Evolutionary conservation across 352 stramenopile species (phyloP).

Genomic region (Phytopythium cucurbitacearum): DNA sequence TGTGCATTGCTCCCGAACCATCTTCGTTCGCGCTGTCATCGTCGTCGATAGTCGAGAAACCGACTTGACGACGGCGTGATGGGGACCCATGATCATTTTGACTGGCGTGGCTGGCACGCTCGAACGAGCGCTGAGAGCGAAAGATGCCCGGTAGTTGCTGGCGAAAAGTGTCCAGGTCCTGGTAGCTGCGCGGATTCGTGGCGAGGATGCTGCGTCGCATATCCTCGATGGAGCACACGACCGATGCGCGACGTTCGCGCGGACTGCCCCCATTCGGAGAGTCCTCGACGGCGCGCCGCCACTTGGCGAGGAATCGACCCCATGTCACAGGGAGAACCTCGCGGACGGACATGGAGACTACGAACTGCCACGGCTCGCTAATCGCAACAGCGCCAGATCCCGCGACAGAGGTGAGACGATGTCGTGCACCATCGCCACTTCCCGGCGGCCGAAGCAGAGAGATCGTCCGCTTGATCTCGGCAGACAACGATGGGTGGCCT

Average conservation of each 20-base stretch:
- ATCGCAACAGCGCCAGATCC: background rate
- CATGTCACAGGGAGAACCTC: conserved; percentile 46
- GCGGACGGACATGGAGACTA: conserved; percentile 10
- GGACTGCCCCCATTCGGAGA: conserved; percentile 3
- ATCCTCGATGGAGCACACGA: conserved; percentile 27
- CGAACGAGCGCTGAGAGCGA: conserved; percentile 9
- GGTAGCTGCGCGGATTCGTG: conserved; percentile 36
- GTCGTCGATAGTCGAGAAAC: conserved; percentile 4
- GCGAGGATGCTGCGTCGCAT: conserved; percentile 23
- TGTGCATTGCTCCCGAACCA: conserved; percentile 12
- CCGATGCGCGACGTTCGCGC: conserved; percentile 1
- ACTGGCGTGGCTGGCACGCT: conserved; percentile 5
- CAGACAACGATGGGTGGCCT: conserved; percentile 13
- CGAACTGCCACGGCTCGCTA: conserved; percentile 4
- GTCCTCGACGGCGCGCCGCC: conserved; percentile 24
- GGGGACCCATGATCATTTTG: conserved; percentile 7
- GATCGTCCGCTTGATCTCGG: conserved; percentile 30
- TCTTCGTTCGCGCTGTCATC: conserved; percentile 8
- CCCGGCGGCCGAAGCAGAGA: conserved; percentile 5
- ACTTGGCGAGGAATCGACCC: conserved; percentile 49
- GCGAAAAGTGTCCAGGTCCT: conserved; percentile 34
- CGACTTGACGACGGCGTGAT: background rate
- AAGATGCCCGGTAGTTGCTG: conserved; percentile 32
- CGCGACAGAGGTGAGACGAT: conserved; percentile 2
- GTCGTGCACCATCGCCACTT: conserved; percentile 3